Base-by-base conservation (phyloP, 2,329 filamentous ascomycete species). In the Sarocladiaceae sp. region DNA sequence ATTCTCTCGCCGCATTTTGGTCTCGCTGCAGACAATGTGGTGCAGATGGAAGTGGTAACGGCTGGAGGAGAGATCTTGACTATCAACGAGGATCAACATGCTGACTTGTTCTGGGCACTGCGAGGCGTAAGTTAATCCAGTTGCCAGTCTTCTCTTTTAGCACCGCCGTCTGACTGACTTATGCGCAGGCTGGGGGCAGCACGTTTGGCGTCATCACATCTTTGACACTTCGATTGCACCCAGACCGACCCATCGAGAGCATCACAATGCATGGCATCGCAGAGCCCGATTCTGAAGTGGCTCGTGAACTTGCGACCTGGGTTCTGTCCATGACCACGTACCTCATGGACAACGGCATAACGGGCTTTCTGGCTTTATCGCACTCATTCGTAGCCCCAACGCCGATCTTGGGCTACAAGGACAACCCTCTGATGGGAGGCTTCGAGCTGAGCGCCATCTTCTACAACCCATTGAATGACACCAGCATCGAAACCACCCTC, bases 141-240 rank as follows among this genome's bases (percentile, higher is more conserved):
- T 39, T 33, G n/a, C 20, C 32, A 29, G 16, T 6, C 3, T 21
- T 11, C 16, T 19, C 10, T 5, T 7, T 15, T 0, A 40, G 9
- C 19, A 11, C 12, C 4, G 34, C 7, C 19, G 15, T 23, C 3
- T 20, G 11, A 16, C 19, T 12, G 11, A 3, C 6, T n/a, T 0
- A 34, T 11, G 6, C 15, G 2, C 31, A 74, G 72, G 76, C 76
- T 5, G 77, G 77, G 3, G 77, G 75, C 2, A 73, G 72, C 16
- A 82, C 76, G 0, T 84, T 80, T 53, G 79, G 76, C 0, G 66
- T 83, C 2, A 67, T 83, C 16, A 72, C 69, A 2, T 78, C 74
- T 0, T 62, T 82, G 27, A 82, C 78, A 0, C 57, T 76, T 12
- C 71, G 72, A 48, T 72, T 74, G 0, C 21, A 24, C n/a, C 19